phyloP scores from a whole-genome alignment of 257 asterid genomes.

The Capsicum chinense region DNA sequence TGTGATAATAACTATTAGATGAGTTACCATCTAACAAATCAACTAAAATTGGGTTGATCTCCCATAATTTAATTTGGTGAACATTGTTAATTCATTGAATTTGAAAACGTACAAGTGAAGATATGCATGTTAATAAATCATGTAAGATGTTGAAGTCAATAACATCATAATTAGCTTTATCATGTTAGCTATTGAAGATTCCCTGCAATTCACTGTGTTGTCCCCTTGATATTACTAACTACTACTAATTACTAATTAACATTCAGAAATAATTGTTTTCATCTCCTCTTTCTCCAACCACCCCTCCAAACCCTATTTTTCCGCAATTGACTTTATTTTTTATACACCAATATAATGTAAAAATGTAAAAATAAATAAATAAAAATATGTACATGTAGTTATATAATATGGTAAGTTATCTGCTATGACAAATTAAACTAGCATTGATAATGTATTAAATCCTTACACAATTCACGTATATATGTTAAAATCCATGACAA shows the following conservation, averaged over 20 bases:
- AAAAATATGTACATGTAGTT: neutral
- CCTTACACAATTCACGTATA: neutral
- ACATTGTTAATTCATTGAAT: neutral
- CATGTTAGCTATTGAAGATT: slow-evolving; percentile 13
- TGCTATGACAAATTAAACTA: neutral
- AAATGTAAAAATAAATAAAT: no score
- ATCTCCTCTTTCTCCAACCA: neutral
- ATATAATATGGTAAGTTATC: neutral
- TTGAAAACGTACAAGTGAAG: slow-evolving; percentile 29
- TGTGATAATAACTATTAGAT: neutral
- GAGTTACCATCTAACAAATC: neutral
- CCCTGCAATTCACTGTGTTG: slow-evolving; percentile 20
- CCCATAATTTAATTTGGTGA: neutral
- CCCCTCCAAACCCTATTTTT: no score
- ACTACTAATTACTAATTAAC: neutral
- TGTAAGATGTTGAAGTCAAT: slow-evolving; percentile 29
- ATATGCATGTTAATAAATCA: slow-evolving; percentile 26
- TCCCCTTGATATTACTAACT: neutral
- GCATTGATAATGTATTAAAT: neutral
- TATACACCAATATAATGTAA: neutral
- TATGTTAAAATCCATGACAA: neutral
- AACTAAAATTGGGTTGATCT: neutral
- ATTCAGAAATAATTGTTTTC: neutral
- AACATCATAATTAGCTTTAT: slow-evolving; percentile 26
- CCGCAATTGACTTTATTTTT: neutral